These are phyloP conservation scores for Acephala macrosclerotiorum DNA, from an alignment of 2,329 filamentous ascomycete genomes.

Conservation along the genomic window DNA sequence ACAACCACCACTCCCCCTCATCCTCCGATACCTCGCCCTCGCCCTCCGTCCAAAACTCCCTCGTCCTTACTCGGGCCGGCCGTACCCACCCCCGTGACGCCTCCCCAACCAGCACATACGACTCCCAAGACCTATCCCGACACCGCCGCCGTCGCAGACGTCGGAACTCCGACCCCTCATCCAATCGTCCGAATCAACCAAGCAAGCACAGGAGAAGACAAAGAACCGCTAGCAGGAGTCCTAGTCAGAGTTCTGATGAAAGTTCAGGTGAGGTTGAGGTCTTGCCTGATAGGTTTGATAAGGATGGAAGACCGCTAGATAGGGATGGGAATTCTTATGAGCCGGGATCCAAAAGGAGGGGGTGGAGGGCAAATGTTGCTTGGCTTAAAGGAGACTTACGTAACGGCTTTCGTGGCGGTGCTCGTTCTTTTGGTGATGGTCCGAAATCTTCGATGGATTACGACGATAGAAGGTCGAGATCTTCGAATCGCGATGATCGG, in stretches of 20 bases:
- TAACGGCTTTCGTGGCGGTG: background rate
- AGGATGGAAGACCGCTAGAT: constrained; percentile 36
- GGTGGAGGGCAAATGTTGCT: background rate
- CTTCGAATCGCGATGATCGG: background rate
- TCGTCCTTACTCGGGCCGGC: background rate
- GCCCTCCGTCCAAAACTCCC: constrained; percentile 6
- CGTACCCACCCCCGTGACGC: background rate
- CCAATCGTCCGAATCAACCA: constrained; percentile 35
- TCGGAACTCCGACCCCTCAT: constrained; percentile 41
- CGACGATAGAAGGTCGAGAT: constrained; percentile 2
- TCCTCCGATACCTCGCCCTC: constrained; percentile 19
- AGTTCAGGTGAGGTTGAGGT: constrained; percentile 33
- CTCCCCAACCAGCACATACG: background rate
- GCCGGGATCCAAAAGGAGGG: background rate
- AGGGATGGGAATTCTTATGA: constrained; percentile 17
- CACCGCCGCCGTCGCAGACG: constrained; percentile 33
- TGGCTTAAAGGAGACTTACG: background rate
- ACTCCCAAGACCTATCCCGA: constrained; percentile 10
- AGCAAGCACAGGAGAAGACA: constrained; percentile 33
- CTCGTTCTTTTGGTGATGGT: background rate
- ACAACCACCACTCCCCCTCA: constrained; percentile 9
- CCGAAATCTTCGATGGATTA: background rate
- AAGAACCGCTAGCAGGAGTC: constrained; percentile 24
- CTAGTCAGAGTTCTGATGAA: constrained; percentile 24
- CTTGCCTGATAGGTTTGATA: constrained; percentile 42